phyloP scores from a whole-genome alignment of 805 yeast species.

The Myxozyma kluyveri region DNA sequence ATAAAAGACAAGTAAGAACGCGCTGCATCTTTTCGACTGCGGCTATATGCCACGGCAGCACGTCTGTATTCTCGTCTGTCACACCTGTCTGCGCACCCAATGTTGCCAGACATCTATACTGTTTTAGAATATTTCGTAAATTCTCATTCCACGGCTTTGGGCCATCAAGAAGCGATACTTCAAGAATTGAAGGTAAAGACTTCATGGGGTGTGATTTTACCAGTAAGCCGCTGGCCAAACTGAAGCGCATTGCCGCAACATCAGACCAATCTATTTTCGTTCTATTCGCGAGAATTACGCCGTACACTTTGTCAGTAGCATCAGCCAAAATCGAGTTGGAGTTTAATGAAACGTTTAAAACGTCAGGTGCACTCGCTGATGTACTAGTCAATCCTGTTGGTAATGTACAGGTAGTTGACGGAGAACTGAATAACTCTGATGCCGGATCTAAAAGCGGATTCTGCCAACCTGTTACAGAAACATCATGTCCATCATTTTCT shows the following conservation, averaged over 20 bases:
- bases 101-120: slow-evolving; percentile 41
- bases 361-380: no score
- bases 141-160: slow-evolving; percentile 29
- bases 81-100: slow-evolving; percentile 40
- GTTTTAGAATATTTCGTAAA: slow-evolving; percentile 38
- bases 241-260: slow-evolving; percentile 16
- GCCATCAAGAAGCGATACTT: slow-evolving; percentile 33
- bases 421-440: no score
- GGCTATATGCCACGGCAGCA: slow-evolving; percentile 43
- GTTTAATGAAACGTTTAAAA: no score
- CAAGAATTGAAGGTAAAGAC: slow-evolving; percentile 20
- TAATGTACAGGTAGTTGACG: no score
- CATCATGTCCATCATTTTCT: no score
- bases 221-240: slow-evolving; percentile 26
- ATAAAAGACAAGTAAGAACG: slow-evolving; percentile 16
- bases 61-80: slow-evolving; percentile 30
- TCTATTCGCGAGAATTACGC: slow-evolving; percentile 32
- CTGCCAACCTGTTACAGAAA: background rate
- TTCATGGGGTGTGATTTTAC: slow-evolving; percentile 21
- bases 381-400: no score
- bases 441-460: background rate
- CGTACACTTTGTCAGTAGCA: slow-evolving; percentile 35
- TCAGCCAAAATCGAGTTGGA: slow-evolving; percentile 35
- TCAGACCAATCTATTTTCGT: slow-evolving; percentile 12
- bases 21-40: slow-evolving; percentile 38